These are phyloP conservation scores for Metschnikowia peoriensis DNA, from an alignment of 805 yeast species.

Conservation along the genomic window DNA sequence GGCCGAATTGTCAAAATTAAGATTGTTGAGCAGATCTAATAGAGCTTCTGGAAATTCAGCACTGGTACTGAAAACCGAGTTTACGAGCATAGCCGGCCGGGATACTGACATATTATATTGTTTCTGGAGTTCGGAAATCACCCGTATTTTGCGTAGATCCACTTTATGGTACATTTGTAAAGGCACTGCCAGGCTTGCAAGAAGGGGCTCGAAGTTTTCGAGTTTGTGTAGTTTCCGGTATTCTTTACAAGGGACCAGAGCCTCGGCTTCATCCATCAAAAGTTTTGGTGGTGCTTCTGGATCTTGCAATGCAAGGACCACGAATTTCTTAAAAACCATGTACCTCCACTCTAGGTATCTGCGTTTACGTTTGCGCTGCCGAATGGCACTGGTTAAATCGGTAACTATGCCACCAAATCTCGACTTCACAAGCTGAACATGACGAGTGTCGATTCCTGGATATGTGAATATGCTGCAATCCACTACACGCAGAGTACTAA, in stretches of 20 bases:
- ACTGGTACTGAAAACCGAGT: slow-evolving; percentile 1
- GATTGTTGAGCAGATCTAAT: neutral
- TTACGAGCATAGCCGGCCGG: slow-evolving; percentile 6
- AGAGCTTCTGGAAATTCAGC: neutral
- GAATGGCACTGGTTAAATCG: neutral
- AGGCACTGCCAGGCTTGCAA: neutral
- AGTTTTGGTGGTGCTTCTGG: slow-evolving; percentile 1
- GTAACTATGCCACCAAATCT: slow-evolving; percentile 5
- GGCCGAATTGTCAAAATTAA: neutral
- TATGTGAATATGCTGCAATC: slow-evolving; percentile 16
- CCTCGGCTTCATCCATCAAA: slow-evolving; percentile 9
- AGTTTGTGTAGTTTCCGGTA: slow-evolving; percentile 7
- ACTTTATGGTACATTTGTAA: neutral
- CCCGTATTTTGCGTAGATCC: neutral
- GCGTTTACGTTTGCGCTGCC: slow-evolving; percentile 5
- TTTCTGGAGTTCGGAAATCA: slow-evolving; percentile 2
- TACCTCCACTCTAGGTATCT: slow-evolving; percentile 14
- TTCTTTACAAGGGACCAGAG: slow-evolving; percentile 1
- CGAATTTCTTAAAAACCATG: slow-evolving; percentile 11
- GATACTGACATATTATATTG: slow-evolving; percentile 4
- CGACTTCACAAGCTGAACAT: slow-evolving; percentile 8
- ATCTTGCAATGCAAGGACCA: slow-evolving; percentile 5
- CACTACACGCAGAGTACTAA: slow-evolving; percentile 4
- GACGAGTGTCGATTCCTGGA: slow-evolving; percentile 12
- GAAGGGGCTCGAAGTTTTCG: slow-evolving; percentile 1